phyloP scores from a whole-genome alignment of 2,329 filamentous ascomycete species.

The Magnaporthales sp. region DNA sequence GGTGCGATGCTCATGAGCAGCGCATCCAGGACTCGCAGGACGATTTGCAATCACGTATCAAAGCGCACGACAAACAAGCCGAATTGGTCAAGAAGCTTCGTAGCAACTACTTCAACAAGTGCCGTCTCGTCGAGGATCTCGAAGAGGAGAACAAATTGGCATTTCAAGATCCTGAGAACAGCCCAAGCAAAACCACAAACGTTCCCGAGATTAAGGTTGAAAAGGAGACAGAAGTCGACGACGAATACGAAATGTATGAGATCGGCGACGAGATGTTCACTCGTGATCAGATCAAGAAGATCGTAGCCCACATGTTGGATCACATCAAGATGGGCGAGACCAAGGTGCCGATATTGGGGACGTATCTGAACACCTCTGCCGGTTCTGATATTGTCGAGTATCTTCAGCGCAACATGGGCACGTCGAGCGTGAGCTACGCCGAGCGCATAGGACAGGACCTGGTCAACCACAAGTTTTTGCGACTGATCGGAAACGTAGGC shows the following conservation, averaged over 20 bases:
- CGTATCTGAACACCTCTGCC: conserved; percentile 85
- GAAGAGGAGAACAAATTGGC: conserved; percentile 98
- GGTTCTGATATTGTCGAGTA: conserved; percentile 95
- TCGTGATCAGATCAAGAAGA: conserved; percentile 83
- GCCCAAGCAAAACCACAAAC: conserved; percentile 43
- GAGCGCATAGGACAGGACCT: conserved; percentile 94
- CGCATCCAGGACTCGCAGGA: conserved; percentile 92
- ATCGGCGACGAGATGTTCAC: conserved; percentile 84
- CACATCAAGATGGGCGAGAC: conserved; percentile 81
- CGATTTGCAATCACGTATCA: conserved; percentile 82
- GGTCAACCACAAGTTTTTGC: conserved; percentile 74
- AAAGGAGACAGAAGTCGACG: conserved; percentile 48
- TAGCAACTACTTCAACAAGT: conserved; percentile 98
- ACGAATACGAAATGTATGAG: conserved; percentile 72
- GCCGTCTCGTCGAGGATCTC: conserved; percentile 86
- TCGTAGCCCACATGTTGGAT: conserved; percentile 76
- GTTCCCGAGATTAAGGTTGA: conserved; percentile 86
- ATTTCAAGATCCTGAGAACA: conserved; percentile 77
- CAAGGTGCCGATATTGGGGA: conserved; percentile 92
- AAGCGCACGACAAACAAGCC: conserved; percentile 85
- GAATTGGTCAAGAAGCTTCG: conserved; percentile 87
- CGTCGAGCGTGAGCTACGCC: conserved; percentile 78
- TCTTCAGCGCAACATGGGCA: conserved; percentile 78
- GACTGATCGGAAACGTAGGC: conserved; percentile 88
- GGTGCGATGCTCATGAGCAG: conserved; percentile 90